Evolutionary conservation across 192 early-diverging fungal species (phyloP), one percentile per base, ranked within the genome.

Genomic region (Phycomyces blakesleeanus): DNA sequence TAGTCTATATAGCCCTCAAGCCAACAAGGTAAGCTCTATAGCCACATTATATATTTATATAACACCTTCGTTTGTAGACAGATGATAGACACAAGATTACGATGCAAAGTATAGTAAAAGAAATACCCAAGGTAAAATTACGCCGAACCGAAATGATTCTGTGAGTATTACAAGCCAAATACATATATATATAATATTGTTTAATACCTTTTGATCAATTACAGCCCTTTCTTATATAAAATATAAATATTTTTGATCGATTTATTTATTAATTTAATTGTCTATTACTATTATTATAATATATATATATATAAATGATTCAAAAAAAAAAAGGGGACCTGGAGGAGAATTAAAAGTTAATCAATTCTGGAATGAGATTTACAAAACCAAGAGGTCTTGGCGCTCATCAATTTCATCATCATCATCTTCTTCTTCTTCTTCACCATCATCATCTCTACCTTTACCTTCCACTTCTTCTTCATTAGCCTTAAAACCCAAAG

Each of bases 91-190:
- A 26, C 25, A 49, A 18, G 40, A 40, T 44, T 47, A 25, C 39
- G 0, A 60, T 60, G 58, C 16, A 25, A 24, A 20, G 7, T 20
- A 26, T 60, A n/a, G 40, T 60, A 1, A 18, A 9, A 9, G 39
- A 41, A 5, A 42, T 60, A n/a, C 58, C 58, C 1, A n/a, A 60
- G 5, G 58, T 60, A 8, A 25, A 60, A 9, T 7, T 60, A 14
- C 58, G 58, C 42, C 26, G 24, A 3, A 49, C 58, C 1, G 24
- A 60, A 7, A 34, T 47, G 7, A 60, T 60, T 24, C 58, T 22
- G 58, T 60, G 44, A 44, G 58, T 14, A n/a, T n/a, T n/a, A n/a
- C n/a, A n/a, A n/a, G n/a, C n/a, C n/a, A n/a, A n/a, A n/a, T n/a
- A n/a, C n/a, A n/a, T n/a, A n/a, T n/a, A n/a, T n/a, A n/a, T n/a